Evolutionary conservation across 257 asterid species (phyloP).

Genomic region (Salvia rosmarinus): DNA sequence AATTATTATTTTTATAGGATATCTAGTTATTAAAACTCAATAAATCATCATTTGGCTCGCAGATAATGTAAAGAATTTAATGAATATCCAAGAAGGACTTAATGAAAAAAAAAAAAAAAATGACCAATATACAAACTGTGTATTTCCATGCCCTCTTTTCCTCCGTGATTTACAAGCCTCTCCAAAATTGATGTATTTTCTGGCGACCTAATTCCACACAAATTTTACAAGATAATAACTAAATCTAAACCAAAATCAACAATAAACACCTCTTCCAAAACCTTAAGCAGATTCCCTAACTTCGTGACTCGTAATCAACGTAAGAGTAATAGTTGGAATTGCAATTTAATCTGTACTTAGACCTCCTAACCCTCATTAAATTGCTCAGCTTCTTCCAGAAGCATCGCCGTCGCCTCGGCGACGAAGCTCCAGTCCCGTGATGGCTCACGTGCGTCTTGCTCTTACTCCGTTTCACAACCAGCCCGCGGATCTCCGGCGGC

Average conservation of each 20-base stretch:
- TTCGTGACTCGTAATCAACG: slow-evolving; percentile 44
- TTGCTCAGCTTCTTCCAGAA: slow-evolving; percentile 65
- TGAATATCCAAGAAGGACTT: not conserved
- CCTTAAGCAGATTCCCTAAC: slow-evolving; percentile 43
- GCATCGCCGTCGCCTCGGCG: slow-evolving; percentile 70
- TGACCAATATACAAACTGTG: slow-evolving; percentile 15
- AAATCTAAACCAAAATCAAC: not conserved
- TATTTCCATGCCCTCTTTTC: not conserved
- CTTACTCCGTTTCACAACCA: slow-evolving; percentile 61
- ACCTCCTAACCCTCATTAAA: slow-evolving; percentile 58
- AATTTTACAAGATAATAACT: slow-evolving; percentile 32
- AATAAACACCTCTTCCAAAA: not conserved
- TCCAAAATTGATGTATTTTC: slow-evolving; percentile 42
- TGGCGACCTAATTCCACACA: slow-evolving; percentile 29
- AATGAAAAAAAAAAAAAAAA: not conserved
- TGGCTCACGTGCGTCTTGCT: slow-evolving; percentile 46
- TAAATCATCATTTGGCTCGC: no score
- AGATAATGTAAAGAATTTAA: no score
- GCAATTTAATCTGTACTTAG: slow-evolving; percentile 55
- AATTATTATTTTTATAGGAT: no score
- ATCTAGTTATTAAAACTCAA: no score
- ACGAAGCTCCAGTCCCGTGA: slow-evolving; percentile 45
- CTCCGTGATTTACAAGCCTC: slow-evolving; percentile 22
- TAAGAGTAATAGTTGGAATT: slow-evolving; percentile 67
- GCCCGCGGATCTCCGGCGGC: slow-evolving; percentile 85